A percentile compares a stretch with the other conserved stretches of the same genome.
Conservation (phyloP, 2,329 filamentous ascomycete genomes). For the Colletotrichum tropicale region DNA sequence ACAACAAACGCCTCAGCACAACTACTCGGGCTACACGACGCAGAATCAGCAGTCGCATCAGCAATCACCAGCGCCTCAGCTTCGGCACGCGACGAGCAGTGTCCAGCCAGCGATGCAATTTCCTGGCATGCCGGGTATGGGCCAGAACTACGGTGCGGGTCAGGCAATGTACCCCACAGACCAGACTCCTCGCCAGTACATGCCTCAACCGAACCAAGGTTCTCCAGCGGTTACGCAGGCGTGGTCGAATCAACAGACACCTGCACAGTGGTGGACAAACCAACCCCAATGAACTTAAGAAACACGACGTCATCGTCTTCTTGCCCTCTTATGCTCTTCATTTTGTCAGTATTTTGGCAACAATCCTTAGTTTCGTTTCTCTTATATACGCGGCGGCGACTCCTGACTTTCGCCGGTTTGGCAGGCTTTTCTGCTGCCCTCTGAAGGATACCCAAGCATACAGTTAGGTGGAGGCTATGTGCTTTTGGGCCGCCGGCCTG, state of each 20-base stretch:
- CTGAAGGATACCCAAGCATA: slow-evolving; percentile 39
- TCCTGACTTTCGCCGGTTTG: slow-evolving; percentile 15
- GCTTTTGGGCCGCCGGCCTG: slow-evolving; percentile 33
- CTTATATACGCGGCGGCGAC: slow-evolving; percentile 17
- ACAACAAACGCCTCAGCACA: slow-evolving; percentile 64
- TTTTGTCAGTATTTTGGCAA: slow-evolving; percentile 1
- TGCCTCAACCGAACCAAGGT: slow-evolving; percentile 65
- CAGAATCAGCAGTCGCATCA: slow-evolving; percentile 57
- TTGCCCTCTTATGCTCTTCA: not conserved
- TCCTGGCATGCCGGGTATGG: slow-evolving; percentile 65
- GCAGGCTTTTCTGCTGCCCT: slow-evolving; percentile 15
- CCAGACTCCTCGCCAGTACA: slow-evolving; percentile 68
- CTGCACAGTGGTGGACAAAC: slow-evolving; percentile 60
- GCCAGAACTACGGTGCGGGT: slow-evolving; percentile 60
- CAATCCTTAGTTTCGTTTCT: slow-evolving; percentile 13
- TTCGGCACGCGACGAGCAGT: slow-evolving; percentile 60
- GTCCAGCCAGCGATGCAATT: slow-evolving; percentile 67
- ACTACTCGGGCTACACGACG: slow-evolving; percentile 57
- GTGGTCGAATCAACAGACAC: slow-evolving; percentile 66
- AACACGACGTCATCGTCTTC: not conserved
- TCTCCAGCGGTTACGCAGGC: slow-evolving; percentile 55
- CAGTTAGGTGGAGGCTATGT: slow-evolving; percentile 38
- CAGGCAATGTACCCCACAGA: slow-evolving; percentile 67
- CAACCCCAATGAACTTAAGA: slow-evolving; percentile 42
- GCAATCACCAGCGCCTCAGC: slow-evolving; percentile 63